Conservation (phyloP, 108 stramenopile species). For the Schizochytrium sp. region DNA sequence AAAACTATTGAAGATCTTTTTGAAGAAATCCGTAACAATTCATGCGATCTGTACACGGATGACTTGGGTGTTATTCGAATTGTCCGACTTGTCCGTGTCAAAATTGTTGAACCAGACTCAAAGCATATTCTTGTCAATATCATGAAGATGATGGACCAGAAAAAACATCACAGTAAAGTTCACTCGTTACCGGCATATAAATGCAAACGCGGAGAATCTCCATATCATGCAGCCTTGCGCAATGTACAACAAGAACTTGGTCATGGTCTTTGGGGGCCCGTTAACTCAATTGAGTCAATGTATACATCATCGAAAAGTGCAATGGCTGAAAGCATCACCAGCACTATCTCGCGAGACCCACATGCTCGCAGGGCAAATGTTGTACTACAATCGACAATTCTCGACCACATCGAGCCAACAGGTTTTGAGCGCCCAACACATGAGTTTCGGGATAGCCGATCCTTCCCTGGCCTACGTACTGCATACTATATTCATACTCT, state of each 20-base stretch:
- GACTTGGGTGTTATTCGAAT: conserved; percentile 13
- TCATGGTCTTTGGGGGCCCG: conserved; percentile 46
- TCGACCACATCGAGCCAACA: neutral
- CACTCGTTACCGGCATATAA: conserved; percentile 20
- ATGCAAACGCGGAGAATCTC: conserved; percentile 1
- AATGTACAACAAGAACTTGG: conserved; percentile 38
- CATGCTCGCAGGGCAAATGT: neutral
- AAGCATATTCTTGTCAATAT: conserved; percentile 31
- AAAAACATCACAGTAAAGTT: neutral
- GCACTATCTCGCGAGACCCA: neutral
- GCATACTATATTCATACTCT: conserved; percentile 8
- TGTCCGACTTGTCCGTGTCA: conserved; percentile 14
- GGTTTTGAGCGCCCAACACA: conserved; percentile 10
- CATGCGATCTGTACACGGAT: conserved; percentile 28
- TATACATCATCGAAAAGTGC: neutral
- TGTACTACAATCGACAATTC: neutral
- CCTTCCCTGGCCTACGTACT: conserved; percentile 17
- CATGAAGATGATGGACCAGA: neutral
- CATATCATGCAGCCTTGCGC: conserved; percentile 29
- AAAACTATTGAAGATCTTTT: conserved; percentile 44
- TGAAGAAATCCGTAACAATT: neutral
- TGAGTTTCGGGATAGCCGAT: conserved; percentile 10
- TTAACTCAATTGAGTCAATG: neutral
- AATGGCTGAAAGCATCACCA: neutral
- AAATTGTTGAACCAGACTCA: neutral